Conservation (phyloP, 768 basidiomycete genomes). For the Termitomyces eurrhizus region DNA sequence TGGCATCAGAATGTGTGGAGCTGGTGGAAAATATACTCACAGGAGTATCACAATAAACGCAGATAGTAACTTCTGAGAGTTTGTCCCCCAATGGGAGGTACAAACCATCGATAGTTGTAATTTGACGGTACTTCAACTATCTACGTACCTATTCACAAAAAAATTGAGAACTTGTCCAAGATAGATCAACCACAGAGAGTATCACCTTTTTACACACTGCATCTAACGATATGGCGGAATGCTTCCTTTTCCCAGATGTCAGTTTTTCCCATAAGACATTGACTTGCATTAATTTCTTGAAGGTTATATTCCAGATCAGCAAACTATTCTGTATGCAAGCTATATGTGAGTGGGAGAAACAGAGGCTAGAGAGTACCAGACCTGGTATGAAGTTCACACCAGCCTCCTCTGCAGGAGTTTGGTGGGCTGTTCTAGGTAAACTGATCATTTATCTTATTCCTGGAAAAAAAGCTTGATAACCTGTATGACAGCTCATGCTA, state of each 20-base stretch:
- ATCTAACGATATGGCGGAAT: conserved; percentile 41
- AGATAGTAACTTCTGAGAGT: conserved; percentile 53
- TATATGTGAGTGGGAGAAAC: too few relatives aligned
- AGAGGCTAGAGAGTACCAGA: too few relatives aligned
- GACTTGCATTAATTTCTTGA: conserved; percentile 32
- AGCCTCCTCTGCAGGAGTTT: too few relatives aligned
- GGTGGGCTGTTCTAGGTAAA: too few relatives aligned
- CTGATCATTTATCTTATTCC: too few relatives aligned
- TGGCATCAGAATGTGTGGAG: too few relatives aligned
- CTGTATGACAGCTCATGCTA: conserved; percentile 51
- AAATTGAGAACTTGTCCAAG: neutral
- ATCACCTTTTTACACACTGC: too few relatives aligned
- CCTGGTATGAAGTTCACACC: too few relatives aligned
- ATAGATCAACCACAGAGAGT: conserved; percentile 2
- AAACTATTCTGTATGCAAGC: too few relatives aligned
- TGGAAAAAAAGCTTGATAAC: conserved; percentile 51
- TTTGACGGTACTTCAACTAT: conserved; percentile 36
- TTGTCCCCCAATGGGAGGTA: conserved; percentile 39
- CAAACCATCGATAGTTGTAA: conserved; percentile 44
- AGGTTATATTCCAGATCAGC: conserved; percentile 59
- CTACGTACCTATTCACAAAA: conserved; percentile 34
- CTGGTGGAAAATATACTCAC: conserved; percentile 28
- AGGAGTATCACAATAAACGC: conserved; percentile 63
- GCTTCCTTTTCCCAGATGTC: conserved; percentile 34
- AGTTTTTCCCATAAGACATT: neutral